Evolutionary conservation across 1,284 basidiomycete species (phyloP), one percentile per base, ranked within the genome.

Genomic region (Apiotrichum domesticum): DNA sequence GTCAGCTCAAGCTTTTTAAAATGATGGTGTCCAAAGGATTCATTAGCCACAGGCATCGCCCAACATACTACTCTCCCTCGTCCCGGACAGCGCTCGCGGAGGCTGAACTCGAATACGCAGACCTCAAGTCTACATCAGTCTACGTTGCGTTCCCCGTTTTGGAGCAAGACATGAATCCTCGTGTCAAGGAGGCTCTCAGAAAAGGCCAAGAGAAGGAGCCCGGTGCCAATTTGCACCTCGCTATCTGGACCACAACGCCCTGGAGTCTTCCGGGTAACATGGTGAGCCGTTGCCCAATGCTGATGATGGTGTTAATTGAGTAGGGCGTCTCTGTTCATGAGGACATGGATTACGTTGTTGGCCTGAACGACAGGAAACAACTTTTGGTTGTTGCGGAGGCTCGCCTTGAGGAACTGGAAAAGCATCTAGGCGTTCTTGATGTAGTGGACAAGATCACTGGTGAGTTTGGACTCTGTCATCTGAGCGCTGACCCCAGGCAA

Each of bases 211-310:
- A 49, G 46, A 33, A 58, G 32, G 35, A 45, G 13, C 40, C 52
- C 5, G 42, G 39, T 21, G 46, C 57, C 41, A 45, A 58, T 14
- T 73, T 87, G 3, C 80, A 82, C 15, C 66, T 95, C 9, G 79
- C 93, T 35, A 87, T 97, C n/a, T 99, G 96, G 96, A 98, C 95
- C 1, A 99, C 96, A 0, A 98, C 95, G 0, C 91, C 96, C 0
- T 99, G 95, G 95, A 97, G 91, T 6, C 78, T 98, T 47, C 90
- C 90, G 1, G 90, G 91, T 1, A 98, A 99, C 70, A 92, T 95
- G 87, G 91, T 90, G 65, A 46, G 81, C 46, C 9, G 7, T 4
- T n/a, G n/a, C 9, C 11, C 10, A 42, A 11, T 42, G 14, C n/a
- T 42, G 41, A 39, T 39, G 8, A 39, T 7, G 37, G 13, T 39